A percentile compares a stretch with the other conserved stretches of the same genome.
phyloP scores from a whole-genome alignment of 768 basidiomycete genomes.

The Mycena floridula region DNA sequence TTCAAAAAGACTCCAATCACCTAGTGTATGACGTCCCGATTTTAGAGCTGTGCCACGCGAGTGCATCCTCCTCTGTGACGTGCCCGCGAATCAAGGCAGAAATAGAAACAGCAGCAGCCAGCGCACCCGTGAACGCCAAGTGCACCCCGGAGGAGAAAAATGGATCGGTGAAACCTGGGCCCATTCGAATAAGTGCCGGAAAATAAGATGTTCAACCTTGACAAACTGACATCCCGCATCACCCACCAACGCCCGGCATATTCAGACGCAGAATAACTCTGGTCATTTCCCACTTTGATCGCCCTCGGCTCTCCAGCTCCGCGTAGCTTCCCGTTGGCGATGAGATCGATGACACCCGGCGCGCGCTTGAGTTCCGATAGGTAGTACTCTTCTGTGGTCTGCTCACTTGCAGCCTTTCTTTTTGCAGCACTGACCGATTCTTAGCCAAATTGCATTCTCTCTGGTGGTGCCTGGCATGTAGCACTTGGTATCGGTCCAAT shows the following conservation, averaged over 20 bases:
- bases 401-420: too few species aligned
- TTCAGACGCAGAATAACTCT: too few species aligned
- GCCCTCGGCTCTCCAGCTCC: too few species aligned
- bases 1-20: too few species aligned
- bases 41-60: conserved; percentile 27
- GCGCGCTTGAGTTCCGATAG: conserved; percentile 41
- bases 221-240: too few species aligned
- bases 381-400: too few species aligned
- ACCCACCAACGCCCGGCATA: too few species aligned
- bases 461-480: conserved; percentile 36
- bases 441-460: conserved; percentile 41
- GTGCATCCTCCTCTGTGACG: conserved; percentile 21
- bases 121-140: conserved; percentile 30
- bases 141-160: conserved; percentile 42
- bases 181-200: too few species aligned
- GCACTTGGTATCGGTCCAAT: conserved; percentile 45
- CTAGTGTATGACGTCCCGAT: conserved; percentile 28
- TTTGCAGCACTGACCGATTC: too few species aligned
- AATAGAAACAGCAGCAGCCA: conserved; percentile 32
- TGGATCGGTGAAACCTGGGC: conserved; percentile 44
- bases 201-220: too few species aligned
- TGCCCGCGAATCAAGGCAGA: conserved; percentile 28
- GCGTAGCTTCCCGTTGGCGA: too few species aligned
- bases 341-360: conserved; percentile 30
- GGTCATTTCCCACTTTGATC: too few species aligned